Evolutionary conservation across 1,284 basidiomycete genomes (phyloP).

Genomic region (Fomitopsis palustris): DNA sequence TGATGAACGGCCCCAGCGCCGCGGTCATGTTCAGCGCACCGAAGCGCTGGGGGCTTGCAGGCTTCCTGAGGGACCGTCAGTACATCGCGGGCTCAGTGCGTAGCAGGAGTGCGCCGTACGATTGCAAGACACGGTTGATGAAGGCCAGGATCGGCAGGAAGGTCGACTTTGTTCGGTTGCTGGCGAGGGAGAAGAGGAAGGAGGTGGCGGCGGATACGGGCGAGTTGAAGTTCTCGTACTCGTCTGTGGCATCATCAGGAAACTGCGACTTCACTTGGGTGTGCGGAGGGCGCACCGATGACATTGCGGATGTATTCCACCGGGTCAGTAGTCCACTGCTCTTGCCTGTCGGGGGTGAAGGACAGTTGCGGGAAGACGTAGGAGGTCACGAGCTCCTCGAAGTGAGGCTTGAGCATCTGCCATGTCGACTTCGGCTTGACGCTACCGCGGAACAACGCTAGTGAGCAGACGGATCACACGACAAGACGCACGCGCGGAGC

Average conservation of each 20-base stretch:
- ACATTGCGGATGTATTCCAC: slow-evolving; percentile 74
- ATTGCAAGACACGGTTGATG: slow-evolving; percentile 66
- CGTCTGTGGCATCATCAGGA: slow-evolving; percentile 44
- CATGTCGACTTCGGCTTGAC: slow-evolving; percentile 89
- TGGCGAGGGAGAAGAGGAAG: slow-evolving; percentile 74
- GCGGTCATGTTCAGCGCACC: slow-evolving; percentile 82
- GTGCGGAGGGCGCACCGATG: slow-evolving; percentile 47
- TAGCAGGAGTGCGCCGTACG: slow-evolving; percentile 39
- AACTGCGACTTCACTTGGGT: background rate
- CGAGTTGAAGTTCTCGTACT: slow-evolving; percentile 73
- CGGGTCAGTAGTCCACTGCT: slow-evolving; percentile 75
- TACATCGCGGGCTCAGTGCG: background rate
- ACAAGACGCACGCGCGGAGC: slow-evolving; percentile 21
- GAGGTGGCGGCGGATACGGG: slow-evolving; percentile 76
- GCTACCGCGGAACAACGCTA: slow-evolving; percentile 35
- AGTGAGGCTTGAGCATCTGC: slow-evolving; percentile 80
- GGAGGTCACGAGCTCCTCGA: slow-evolving; percentile 65
- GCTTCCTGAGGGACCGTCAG: slow-evolving; percentile 35
- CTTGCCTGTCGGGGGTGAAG: slow-evolving; percentile 64
- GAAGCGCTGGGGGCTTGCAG: slow-evolving; percentile 64
- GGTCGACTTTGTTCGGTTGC: slow-evolving; percentile 72
- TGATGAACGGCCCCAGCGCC: slow-evolving; percentile 71
- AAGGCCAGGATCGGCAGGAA: slow-evolving; percentile 78
- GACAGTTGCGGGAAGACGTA: slow-evolving; percentile 86
- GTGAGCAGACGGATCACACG: background rate